Evolutionary conservation across 2,329 filamentous ascomycete species (phyloP), one percentile per base, ranked within the genome.

Genomic region (Rasamsonia emersonii): DNA sequence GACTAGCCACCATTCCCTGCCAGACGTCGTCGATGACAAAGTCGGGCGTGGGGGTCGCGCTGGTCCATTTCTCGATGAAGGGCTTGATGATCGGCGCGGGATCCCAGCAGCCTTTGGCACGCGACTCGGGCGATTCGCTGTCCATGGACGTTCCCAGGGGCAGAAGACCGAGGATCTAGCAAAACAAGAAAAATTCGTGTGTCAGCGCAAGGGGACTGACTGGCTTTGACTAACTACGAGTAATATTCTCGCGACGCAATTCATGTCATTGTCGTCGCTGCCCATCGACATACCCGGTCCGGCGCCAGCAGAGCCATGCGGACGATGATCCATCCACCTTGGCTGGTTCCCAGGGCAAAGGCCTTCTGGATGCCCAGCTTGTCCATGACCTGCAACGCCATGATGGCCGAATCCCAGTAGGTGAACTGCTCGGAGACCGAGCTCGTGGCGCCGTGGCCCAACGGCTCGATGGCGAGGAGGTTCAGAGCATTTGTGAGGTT

Each of bases 371-470:
- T 53, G 0, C 50, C 52, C 10, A 67, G 36, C n/a, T 56, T 58
- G 24, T 70, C 62, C 58, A 74, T 59, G 3, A 70, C 67, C 53
- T 75, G 69, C 34, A 50, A 24, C 8, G 64, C 61, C 61, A 73
- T 66, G 29, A 59, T 56, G 8, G 64, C 64, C 2, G 62, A 62
- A 42, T 68, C 65, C 67, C 66, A 70, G 43, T 70, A 70, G 4
- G 66, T 70, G 42, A 57, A 70, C 30, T 64, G 53, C 38, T 62
- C 57, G 3, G 43, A 39, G 21, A 53, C 51, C 10, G 56, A 53
- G 5, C 54, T 46, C 8, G 65, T 69, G 30, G 61, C 47, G 5
- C 66, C 65, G 43, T 70, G 65, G 13, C 67, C 67, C 4, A 70
- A 54, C 7, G 63, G 55, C 42, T 70, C 66, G 36, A 70, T 67